phyloP scores from a whole-genome alignment of 768 basidiomycete species.

The Candolleomyces aberdarensis region DNA sequence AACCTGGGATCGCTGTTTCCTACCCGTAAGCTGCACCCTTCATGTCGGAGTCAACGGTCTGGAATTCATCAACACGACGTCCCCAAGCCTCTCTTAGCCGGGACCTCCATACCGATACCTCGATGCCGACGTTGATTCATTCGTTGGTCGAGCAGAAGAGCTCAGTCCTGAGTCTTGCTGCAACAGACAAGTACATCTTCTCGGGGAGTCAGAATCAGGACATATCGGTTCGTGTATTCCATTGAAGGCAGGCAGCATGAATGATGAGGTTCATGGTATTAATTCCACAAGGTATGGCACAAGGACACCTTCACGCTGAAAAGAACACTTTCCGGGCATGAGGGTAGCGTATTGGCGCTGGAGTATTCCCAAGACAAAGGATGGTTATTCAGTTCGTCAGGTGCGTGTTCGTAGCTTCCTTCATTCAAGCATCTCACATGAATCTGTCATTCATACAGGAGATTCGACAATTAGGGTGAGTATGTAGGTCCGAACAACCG shows the following conservation, averaged over 20 bases:
- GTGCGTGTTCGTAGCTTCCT: constrained; percentile 35
- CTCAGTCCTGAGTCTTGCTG: constrained; percentile 74
- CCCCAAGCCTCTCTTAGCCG: constrained; percentile 56
- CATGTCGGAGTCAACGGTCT: constrained; percentile 10
- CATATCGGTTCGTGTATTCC: constrained; percentile 55
- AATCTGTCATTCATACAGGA: constrained; percentile 41
- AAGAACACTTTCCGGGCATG: constrained; percentile 73
- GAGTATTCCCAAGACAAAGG: constrained; percentile 70
- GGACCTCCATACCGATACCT: constrained; percentile 39
- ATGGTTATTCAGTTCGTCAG: constrained; percentile 91
- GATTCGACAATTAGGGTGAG: constrained; percentile 85
- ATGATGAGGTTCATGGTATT: background rate
- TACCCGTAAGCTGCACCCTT: background rate
- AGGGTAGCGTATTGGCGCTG: constrained; percentile 78
- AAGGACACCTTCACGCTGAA: constrained; percentile 66
- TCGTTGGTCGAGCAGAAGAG: constrained; percentile 66
- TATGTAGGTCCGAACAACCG: constrained; percentile 8
- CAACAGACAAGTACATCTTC: constrained; percentile 72
- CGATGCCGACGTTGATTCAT: constrained; percentile 55
- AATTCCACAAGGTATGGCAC: constrained; percentile 73
- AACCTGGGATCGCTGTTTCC: background rate
- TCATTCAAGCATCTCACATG: background rate
- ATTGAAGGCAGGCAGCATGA: background rate
- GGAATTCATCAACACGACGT: constrained; percentile 13
- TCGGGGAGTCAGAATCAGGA: constrained; percentile 77